These are phyloP conservation scores for Bauhinia variegata DNA, from an alignment of 306 rosid species.

Conservation along the genomic window DNA sequence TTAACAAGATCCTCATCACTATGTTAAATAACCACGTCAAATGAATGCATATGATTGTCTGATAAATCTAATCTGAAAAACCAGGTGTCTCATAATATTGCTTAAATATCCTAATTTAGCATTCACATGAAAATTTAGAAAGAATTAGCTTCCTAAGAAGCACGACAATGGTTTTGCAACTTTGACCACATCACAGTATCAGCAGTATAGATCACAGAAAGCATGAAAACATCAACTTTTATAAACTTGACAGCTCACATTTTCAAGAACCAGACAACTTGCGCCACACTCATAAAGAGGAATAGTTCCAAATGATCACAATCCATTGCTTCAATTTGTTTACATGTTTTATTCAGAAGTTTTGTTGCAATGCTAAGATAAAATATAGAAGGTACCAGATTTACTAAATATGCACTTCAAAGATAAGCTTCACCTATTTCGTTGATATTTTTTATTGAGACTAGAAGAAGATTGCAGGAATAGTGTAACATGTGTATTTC, in stretches of 20 bases:
- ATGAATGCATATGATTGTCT: background rate
- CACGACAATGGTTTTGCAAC: background rate
- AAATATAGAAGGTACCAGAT: background rate
- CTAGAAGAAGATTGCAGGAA: slow-evolving; percentile 12
- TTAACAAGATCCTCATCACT: background rate
- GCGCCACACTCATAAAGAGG: background rate
- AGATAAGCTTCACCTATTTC: slow-evolving; percentile 6
- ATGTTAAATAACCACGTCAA: background rate
- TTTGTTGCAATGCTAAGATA: background rate
- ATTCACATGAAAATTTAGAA: background rate
- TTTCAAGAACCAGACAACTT: background rate
- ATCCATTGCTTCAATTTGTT: background rate
- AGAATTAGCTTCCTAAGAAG: background rate
- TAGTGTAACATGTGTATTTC: background rate
- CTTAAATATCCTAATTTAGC: slow-evolving; percentile 2
- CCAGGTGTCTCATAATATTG: background rate
- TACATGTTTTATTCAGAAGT: background rate
- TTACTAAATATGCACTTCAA: slow-evolving; percentile 14
- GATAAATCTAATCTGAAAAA: slow-evolving; percentile 3
- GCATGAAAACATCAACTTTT: background rate
- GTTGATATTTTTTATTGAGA: background rate
- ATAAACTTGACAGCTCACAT: background rate
- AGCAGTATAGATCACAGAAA: background rate
- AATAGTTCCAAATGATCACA: background rate
- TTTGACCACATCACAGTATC: background rate